phyloP scores from a whole-genome alignment of 2,329 filamentous ascomycete species.

The Alternaria ventricosa region DNA sequence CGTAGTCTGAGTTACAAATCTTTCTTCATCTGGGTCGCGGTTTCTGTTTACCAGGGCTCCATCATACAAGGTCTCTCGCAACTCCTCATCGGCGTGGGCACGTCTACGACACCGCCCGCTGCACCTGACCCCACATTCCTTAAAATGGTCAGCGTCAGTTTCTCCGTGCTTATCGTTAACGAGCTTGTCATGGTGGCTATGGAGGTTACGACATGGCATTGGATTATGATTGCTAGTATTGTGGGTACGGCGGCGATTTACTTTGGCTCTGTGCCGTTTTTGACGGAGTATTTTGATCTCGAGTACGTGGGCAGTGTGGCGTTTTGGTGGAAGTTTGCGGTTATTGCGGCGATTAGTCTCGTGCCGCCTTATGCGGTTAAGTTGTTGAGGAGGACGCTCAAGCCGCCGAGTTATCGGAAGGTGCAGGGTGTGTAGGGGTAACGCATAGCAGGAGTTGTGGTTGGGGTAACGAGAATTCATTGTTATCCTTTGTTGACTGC shows the following conservation, averaged over 20 bases:
- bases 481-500: neutral
- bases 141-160: constrained; percentile 85
- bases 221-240: constrained; percentile 84
- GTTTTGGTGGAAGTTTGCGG: constrained; percentile 86
- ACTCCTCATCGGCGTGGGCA: constrained; percentile 75
- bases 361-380: constrained; percentile 89
- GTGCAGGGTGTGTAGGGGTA: constrained; percentile 70
- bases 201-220: constrained; percentile 96
- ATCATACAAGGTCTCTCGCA: constrained; percentile 96
- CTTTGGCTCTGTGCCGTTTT: constrained; percentile 80
- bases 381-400: constrained; percentile 81
- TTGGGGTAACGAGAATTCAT: neutral
- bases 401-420: constrained; percentile 93
- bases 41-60: constrained; percentile 92
- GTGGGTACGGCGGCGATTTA: constrained; percentile 84
- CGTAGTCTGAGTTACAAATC: constrained; percentile 88
- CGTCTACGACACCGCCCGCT: neutral
- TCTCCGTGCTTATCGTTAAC: constrained; percentile 90
- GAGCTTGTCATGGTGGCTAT: constrained; percentile 97
- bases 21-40: constrained; percentile 95
- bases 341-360: constrained; percentile 79
- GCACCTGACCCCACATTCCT: constrained; percentile 36
- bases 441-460: neutral
- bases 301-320: constrained; percentile 77
- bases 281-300: constrained; percentile 90